Percentiles rank a stretch among this genome's conserved stretches.
Conservation (phyloP, 2,329 filamentous ascomycete species). For the Apiospora marii region DNA sequence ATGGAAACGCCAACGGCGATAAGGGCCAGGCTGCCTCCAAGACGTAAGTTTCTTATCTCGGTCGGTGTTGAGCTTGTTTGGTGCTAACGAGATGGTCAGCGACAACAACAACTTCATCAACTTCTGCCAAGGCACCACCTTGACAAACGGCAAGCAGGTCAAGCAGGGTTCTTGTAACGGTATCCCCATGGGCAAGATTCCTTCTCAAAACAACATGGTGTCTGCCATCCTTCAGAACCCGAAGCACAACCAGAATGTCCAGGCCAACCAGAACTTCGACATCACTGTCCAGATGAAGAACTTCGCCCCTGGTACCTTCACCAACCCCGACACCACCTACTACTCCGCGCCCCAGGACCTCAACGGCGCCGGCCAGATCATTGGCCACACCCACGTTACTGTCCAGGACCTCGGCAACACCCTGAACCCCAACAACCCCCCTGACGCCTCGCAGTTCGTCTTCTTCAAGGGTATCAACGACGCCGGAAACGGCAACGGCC, state of each 20-base stretch:
- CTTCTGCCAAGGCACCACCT: constrained; percentile 61
- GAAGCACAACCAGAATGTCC: constrained; percentile 57
- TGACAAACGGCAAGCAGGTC: constrained; percentile 69
- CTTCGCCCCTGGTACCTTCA: constrained; percentile 66
- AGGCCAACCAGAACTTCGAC: constrained; percentile 57
- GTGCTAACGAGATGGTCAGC: constrained; percentile 45
- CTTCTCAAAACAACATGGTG: constrained; percentile 62
- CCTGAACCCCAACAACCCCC: constrained; percentile 58
- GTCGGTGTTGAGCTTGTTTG: background rate
- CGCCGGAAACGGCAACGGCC: constrained; percentile 62
- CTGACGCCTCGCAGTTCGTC: constrained; percentile 61
- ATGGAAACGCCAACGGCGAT: constrained; percentile 40
- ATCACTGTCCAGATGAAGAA: constrained; percentile 61
- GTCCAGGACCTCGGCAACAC: constrained; percentile 62
- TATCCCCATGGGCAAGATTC: constrained; percentile 69
- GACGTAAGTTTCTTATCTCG: constrained; percentile 51
- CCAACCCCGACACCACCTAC: constrained; percentile 66
- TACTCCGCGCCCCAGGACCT: constrained; percentile 66
- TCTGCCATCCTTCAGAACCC: constrained; percentile 63
- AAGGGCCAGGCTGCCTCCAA: constrained; percentile 59
- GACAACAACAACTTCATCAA: constrained; percentile 70
- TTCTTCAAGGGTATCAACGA: constrained; percentile 76
- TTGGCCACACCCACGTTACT: constrained; percentile 67
- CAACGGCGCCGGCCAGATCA: constrained; percentile 55
- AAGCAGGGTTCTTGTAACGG: constrained; percentile 69